phyloP scores from a whole-genome alignment of 116 monocot genomes.

The Posidonia oceanica region DNA sequence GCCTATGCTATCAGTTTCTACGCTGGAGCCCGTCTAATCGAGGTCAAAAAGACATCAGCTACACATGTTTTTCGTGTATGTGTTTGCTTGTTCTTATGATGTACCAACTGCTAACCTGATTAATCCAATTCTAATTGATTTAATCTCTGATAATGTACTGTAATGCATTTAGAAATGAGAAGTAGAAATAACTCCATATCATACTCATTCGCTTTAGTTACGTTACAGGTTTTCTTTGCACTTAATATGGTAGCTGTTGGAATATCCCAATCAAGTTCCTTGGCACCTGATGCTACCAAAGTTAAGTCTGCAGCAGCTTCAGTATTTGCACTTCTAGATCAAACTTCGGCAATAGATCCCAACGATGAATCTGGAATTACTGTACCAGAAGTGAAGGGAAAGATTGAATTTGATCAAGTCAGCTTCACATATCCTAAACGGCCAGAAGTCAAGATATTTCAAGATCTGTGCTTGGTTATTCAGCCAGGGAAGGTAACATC shows the following conservation, averaged over 20 bases:
- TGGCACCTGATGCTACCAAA: constrained; percentile 38
- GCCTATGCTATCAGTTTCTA: constrained; percentile 39
- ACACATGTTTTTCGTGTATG: constrained; percentile 33
- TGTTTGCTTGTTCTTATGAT: not conserved
- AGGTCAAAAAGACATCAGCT: constrained; percentile 33
- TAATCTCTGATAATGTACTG: no score
- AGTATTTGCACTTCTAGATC: constrained; percentile 37
- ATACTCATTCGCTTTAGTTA: not conserved
- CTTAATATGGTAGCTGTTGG: constrained; percentile 38
- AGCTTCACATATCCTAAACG: constrained; percentile 37
- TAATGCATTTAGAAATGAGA: no score
- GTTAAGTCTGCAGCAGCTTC: constrained; percentile 33
- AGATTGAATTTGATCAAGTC: constrained; percentile 38
- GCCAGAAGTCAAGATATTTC: constrained; percentile 41
- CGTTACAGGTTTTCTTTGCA: constrained; percentile 45
- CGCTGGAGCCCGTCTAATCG: constrained; percentile 33
- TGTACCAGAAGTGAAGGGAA: constrained; percentile 20
- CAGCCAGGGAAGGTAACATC: constrained; percentile 33
- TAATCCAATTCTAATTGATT: no score
- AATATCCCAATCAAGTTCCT: constrained; percentile 41
- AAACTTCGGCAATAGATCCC: constrained; percentile 33
- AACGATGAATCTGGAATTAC: constrained; percentile 27
- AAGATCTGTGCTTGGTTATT: constrained; percentile 34
- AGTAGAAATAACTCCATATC: no score
- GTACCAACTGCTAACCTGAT: not conserved